Evolutionary conservation across 2,329 filamentous ascomycete genomes (phyloP).

Genomic region (Nemania serpens): DNA sequence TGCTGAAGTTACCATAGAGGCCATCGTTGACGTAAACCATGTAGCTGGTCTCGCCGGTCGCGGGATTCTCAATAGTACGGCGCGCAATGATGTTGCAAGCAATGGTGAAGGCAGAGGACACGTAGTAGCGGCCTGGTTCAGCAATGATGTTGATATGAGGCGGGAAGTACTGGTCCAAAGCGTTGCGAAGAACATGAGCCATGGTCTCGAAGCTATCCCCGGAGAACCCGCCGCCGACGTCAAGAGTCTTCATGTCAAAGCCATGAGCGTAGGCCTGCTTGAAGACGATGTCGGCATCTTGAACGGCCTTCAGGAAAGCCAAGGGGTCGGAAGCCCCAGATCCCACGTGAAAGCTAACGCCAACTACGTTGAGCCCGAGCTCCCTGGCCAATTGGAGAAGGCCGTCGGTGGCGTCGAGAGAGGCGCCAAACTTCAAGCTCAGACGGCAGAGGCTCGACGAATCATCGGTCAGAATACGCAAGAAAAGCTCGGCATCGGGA

Average conservation of each 20-base stretch:
- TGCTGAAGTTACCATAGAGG: conserved; percentile 97
- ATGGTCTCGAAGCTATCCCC: conserved; percentile 91
- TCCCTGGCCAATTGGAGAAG: conserved; percentile 81
- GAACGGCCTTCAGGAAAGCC: conserved; percentile 88
- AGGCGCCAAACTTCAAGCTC: conserved; percentile 96
- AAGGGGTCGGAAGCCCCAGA: conserved; percentile 94
- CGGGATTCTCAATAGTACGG: conserved; percentile 79
- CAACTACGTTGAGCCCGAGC: conserved; percentile 86
- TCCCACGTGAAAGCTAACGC: conserved; percentile 97
- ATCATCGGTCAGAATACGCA: conserved; percentile 96
- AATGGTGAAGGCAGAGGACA: conserved; percentile 88
- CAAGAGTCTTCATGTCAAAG: conserved; percentile 82
- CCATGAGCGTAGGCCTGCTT: conserved; percentile 79
- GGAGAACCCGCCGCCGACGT: conserved; percentile 92
- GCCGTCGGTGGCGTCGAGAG: conserved; percentile 77
- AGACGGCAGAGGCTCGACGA: conserved; percentile 91
- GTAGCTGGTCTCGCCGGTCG: conserved; percentile 71
- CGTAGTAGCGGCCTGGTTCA: conserved; percentile 96
- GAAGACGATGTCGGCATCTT: conserved; percentile 87
- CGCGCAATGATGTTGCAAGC: conserved; percentile 96
- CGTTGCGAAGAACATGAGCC: conserved; percentile 76
- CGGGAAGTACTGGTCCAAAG: conserved; percentile 88
- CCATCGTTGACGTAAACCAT: conserved; percentile 99
- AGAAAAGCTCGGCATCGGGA: conserved; percentile 85
- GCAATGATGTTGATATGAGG: conserved; percentile 83